Base-by-base conservation (phyloP, 805 yeast genomes). In the Hermanozyma aechmeae region DNA sequence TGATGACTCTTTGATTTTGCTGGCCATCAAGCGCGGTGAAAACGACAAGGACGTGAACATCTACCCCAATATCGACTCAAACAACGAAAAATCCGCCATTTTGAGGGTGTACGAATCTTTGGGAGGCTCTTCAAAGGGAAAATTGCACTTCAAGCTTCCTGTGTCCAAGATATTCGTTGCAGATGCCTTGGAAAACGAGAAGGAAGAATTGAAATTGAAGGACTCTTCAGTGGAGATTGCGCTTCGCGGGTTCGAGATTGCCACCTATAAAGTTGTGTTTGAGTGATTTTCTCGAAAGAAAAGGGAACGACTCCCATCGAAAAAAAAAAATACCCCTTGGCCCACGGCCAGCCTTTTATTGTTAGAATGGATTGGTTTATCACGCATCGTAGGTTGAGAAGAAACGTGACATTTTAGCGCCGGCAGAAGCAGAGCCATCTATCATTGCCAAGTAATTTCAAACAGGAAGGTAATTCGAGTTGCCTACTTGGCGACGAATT, bases 21-120 rank as follows among this genome's bases (percentile, higher is more conserved):
- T 89, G 4, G 76, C 83, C 39, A 53, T 92, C 27, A 92, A 92
- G 57, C 71, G 97, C 43, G 86, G 84, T 9, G 96, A 87, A 48
- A 85, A 80, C 46, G 96, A 89, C 50, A 61, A 50, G 17, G 76
- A 66, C 26, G 66, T 72, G 24, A 61, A 62, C 58, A 44, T 57
- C 6, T 70, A 73, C 48, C 42, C 48, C 47, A 46, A 53, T 17
- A 50, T 68, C 24, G 72, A 77, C 7, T 61, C 68, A 25, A 62
- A 64, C 26, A 51, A 54, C 29, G 45, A 50, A 19, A 67, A 65
- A 40, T 68, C 77, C 7, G 58, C 84, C 16, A 63, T 87, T 15
- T 60, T 82, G 17, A 72, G 97, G 42, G 68, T 85, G 1, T 89
- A 86, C 54, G 98, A 89, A 48, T 60, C 94, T 0, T 62, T 89